Evolutionary conservation across 805 yeast species (phyloP).

Genomic region (Pichia paraexigua): DNA sequence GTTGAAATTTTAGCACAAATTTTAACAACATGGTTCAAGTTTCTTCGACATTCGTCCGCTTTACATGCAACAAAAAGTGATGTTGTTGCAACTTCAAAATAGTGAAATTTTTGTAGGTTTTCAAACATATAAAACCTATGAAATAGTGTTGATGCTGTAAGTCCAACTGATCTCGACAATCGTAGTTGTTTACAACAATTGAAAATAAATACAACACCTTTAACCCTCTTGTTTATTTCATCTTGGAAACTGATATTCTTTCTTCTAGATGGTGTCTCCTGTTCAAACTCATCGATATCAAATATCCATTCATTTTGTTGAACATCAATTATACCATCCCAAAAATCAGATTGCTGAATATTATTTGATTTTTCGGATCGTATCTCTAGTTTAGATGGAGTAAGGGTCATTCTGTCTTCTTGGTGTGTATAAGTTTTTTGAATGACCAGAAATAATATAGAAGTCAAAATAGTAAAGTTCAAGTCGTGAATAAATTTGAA

Average conservation of each 20-base stretch:
- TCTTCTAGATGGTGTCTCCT: slow-evolving; percentile 29
- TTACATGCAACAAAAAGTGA: slow-evolving; percentile 45
- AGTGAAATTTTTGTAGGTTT: slow-evolving; percentile 35
- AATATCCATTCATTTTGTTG: slow-evolving; percentile 22
- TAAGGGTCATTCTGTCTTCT: not conserved
- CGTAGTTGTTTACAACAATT: slow-evolving; percentile 36
- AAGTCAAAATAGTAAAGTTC: no score
- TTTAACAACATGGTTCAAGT: slow-evolving; percentile 41
- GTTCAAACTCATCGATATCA: slow-evolving; percentile 18
- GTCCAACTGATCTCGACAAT: slow-evolving; percentile 39
- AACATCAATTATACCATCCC: slow-evolving; percentile 25
- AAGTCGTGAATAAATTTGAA: no score
- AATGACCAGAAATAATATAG: no score
- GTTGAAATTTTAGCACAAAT: slow-evolving; percentile 40
- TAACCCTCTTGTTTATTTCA: slow-evolving; percentile 37
- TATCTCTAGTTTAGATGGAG: not conserved
- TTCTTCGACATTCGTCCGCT: slow-evolving; percentile 43
- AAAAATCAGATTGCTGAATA: slow-evolving; percentile 15
- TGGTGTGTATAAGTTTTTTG: no score
- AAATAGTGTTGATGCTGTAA: slow-evolving; percentile 39
- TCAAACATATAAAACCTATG: slow-evolving; percentile 46
- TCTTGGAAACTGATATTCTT: slow-evolving; percentile 27
- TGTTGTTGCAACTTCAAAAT: slow-evolving; percentile 44
- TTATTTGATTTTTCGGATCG: not conserved
- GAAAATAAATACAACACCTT: slow-evolving; percentile 41